Evolutionary conservation across 1,284 basidiomycete genomes (phyloP).

Genomic region (Rugosomyces carneus): DNA sequence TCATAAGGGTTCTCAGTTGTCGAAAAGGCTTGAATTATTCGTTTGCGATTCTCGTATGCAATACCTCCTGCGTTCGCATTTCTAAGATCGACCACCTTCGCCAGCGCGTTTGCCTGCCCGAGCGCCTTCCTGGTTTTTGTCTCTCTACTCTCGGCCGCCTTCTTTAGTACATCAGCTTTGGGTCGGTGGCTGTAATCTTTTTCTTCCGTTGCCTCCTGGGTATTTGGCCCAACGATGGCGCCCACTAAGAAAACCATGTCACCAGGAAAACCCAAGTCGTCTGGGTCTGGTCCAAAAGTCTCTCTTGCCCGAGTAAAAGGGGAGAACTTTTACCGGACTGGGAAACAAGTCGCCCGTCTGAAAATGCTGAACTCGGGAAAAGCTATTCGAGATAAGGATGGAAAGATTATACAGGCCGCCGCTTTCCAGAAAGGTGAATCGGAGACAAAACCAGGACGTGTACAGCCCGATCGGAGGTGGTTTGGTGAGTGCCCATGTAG

Average conservation of each 20-base stretch:
- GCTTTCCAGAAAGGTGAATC: conserved; percentile 90
- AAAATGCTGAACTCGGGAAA: conserved; percentile 93
- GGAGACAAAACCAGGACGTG: conserved; percentile 81
- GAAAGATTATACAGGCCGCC: conserved; percentile 87
- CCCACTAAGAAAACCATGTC: conserved; percentile 42
- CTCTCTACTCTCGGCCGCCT: conserved; percentile 18
- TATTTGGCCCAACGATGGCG: conserved; percentile 39
- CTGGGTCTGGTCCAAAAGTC: conserved; percentile 42
- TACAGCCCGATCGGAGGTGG: conserved; percentile 92
- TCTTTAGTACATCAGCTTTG: conserved; percentile 5
- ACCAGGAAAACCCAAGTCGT: conserved; percentile 48
- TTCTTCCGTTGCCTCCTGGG: background rate
- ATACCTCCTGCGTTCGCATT: conserved; percentile 85
- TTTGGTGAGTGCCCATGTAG: conserved; percentile 62
- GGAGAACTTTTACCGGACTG: conserved; percentile 92
- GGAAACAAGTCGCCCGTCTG: conserved; percentile 73
- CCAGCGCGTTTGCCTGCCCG: conserved; percentile 59
- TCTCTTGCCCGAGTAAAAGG: conserved; percentile 76
- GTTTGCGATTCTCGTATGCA: conserved; percentile 77
- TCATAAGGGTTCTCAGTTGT: conserved; percentile 62
- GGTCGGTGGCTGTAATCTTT: conserved; percentile 11
- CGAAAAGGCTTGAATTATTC: conserved; percentile 81
- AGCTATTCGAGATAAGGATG: conserved; percentile 81
- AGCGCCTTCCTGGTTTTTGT: conserved; percentile 32
- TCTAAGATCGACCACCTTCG: conserved; percentile 73